A percentile compares a stretch with the other conserved stretches of the same genome.
These are phyloP conservation scores for Nephromyces sp. DNA, from an alignment of 169 alveolate species.

Conservation along the genomic window DNA sequence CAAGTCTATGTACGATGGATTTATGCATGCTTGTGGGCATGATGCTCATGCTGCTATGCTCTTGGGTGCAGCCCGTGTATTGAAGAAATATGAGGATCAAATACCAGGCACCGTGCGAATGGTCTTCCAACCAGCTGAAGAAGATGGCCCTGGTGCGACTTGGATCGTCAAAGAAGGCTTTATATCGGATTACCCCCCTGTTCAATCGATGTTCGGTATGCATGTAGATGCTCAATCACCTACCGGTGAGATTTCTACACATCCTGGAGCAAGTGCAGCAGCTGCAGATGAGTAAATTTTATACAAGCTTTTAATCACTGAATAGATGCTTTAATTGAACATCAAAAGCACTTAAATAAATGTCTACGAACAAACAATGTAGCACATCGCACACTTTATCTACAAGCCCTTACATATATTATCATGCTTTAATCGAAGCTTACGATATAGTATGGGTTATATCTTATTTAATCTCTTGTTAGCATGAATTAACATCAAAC, in stretches of 20 bases:
- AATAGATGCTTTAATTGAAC: no score
- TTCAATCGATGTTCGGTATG: conserved; percentile 7
- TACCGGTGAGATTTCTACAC: conserved; percentile 16
- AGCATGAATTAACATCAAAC: no score
- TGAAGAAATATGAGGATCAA: conserved; percentile 12
- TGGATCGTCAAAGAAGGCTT: conserved; percentile 24
- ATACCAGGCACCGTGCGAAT: conserved; percentile 36
- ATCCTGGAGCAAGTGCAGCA: conserved; percentile 16
- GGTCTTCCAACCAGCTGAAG: conserved; percentile 40
- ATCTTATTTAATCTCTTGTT: no score
- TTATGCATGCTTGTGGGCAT: conserved; percentile 46
- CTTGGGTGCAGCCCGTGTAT: conserved; percentile 32
- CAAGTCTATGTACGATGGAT: conserved; percentile 13
- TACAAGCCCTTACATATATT: no score
- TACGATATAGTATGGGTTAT: no score
- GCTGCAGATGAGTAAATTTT: conserved; percentile 20
- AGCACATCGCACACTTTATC: no score
- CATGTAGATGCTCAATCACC: conserved; percentile 22
- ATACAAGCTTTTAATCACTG: no score
- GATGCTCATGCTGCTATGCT: conserved; percentile 41
- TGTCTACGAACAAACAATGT: no score
- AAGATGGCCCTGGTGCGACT: conserved; percentile 31
- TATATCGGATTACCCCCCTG: neutral
- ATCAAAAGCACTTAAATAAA: no score
- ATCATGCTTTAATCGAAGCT: no score